phyloP scores from a whole-genome alignment of 2,329 filamentous ascomycete genomes.

The Aspergillus hiratsukae region DNA sequence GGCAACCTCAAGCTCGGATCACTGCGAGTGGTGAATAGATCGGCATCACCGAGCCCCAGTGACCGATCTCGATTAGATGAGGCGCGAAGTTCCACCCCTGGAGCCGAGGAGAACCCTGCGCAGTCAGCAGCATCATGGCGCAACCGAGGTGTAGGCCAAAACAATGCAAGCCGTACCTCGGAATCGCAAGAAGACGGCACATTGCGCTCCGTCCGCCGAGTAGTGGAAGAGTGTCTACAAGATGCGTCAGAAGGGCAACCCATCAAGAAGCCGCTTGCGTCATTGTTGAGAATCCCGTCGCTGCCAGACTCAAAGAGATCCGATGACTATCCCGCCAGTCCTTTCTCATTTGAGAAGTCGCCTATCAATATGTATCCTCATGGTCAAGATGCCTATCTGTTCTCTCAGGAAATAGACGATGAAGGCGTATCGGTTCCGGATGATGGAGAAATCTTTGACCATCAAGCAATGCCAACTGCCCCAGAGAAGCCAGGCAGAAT shows the following conservation, averaged over 20 bases:
- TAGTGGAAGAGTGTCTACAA: constrained; percentile 8
- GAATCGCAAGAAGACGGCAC: neutral
- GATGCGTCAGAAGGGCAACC: constrained; percentile 1
- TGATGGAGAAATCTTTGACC: constrained; percentile 12
- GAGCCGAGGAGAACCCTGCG: neutral
- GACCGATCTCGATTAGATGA: constrained; percentile 24
- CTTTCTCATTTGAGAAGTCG: constrained; percentile 33
- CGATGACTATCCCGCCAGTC: constrained; percentile 26
- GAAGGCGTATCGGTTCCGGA: constrained; percentile 16
- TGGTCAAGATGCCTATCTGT: constrained; percentile 6
- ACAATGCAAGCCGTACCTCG: neutral
- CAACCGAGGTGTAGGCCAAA: neutral
- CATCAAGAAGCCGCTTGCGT: neutral
- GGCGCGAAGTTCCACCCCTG: constrained; percentile 10
- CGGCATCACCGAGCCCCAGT: constrained; percentile 35
- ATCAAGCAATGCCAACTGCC: constrained; percentile 12
- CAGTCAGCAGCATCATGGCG: neutral
- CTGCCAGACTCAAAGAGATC: constrained; percentile 11
- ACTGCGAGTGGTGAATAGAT: constrained; percentile 37
- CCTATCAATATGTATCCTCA: constrained; percentile 17
- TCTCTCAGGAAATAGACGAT: constrained; percentile 14
- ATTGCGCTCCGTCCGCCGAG: neutral
- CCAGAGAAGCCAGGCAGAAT: constrained; percentile 9
- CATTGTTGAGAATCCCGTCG: constrained; percentile 18
- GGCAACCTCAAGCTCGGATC: constrained; percentile 38